phyloP scores from a whole-genome alignment of 2,329 filamentous ascomycete species.

The Pseudopithomyces maydicus region DNA sequence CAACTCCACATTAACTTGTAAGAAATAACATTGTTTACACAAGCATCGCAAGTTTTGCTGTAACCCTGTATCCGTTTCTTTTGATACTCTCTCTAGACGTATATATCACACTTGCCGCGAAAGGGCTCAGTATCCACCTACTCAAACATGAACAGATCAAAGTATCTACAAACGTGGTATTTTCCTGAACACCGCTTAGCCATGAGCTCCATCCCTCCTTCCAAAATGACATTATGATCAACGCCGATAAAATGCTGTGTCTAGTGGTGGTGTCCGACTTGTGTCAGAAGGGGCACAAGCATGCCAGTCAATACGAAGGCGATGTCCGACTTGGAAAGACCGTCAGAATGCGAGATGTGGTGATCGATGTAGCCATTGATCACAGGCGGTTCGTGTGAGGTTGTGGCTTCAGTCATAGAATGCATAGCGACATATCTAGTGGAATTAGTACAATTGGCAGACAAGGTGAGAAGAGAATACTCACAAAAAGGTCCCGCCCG shows the following conservation, averaged over 20 bases:
- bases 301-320: slow-evolving; percentile 73
- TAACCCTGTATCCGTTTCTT: neutral
- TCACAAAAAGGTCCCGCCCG: slow-evolving; percentile 92
- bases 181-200: slow-evolving; percentile 4
- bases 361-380: slow-evolving; percentile 58
- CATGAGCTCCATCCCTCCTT: neutral
- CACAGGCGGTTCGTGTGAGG: slow-evolving; percentile 39
- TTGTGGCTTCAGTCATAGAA: slow-evolving; percentile 82
- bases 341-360: slow-evolving; percentile 55
- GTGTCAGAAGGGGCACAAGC: slow-evolving; percentile 76
- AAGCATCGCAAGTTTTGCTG: neutral
- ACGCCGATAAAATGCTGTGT: slow-evolving; percentile 5
- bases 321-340: slow-evolving; percentile 59
- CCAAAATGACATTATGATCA: neutral
- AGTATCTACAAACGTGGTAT: slow-evolving; percentile 4
- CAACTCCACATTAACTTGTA: too few relatives aligned
- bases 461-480: slow-evolving; percentile 40
- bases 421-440: slow-evolving; percentile 95
- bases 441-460: slow-evolving; percentile 19
- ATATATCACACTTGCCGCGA: neutral
- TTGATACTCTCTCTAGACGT: neutral
- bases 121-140: neutral
- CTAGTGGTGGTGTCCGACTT: slow-evolving; percentile 72
- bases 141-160: neutral
- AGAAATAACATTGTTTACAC: too few relatives aligned